Evolutionary conservation across 306 rosid species (phyloP).

Genomic region (Citrullus colocynthis): DNA sequence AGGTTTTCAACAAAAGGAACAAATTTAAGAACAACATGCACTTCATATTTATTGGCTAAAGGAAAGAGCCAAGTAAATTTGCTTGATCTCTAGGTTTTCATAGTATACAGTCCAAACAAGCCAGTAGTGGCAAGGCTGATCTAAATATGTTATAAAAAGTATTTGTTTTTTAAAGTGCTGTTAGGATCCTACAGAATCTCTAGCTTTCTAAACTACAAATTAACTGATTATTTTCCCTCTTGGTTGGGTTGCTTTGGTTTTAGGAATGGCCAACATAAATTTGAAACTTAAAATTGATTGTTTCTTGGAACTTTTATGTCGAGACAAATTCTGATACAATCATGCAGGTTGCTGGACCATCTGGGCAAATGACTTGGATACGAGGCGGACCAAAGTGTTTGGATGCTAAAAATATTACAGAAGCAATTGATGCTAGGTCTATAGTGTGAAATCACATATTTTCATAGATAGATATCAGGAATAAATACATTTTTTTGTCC

Average conservation of each 20-base stretch:
- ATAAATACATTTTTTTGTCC: background rate
- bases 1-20: background rate
- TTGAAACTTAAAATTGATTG: background rate
- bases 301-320: background rate
- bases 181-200: background rate
- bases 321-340: background rate
- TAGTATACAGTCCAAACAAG: background rate
- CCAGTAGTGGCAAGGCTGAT: background rate
- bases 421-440: constrained; percentile 74
- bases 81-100: background rate
- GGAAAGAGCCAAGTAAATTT: background rate
- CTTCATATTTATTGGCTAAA: background rate
- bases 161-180: background rate
- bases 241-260: background rate
- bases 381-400: constrained; percentile 74
- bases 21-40: background rate
- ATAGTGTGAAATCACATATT: background rate
- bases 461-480: background rate
- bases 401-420: constrained; percentile 48
- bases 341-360: constrained; percentile 79
- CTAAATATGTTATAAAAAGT: background rate
- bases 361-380: constrained; percentile 90
- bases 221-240: background rate
- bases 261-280: background rate
- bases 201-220: background rate